Percentiles rank a stretch among this genome's conserved stretches.
phyloP scores from a whole-genome alignment of 108 stramenopile genomes.

The Aurantiochytrium sp. region DNA sequence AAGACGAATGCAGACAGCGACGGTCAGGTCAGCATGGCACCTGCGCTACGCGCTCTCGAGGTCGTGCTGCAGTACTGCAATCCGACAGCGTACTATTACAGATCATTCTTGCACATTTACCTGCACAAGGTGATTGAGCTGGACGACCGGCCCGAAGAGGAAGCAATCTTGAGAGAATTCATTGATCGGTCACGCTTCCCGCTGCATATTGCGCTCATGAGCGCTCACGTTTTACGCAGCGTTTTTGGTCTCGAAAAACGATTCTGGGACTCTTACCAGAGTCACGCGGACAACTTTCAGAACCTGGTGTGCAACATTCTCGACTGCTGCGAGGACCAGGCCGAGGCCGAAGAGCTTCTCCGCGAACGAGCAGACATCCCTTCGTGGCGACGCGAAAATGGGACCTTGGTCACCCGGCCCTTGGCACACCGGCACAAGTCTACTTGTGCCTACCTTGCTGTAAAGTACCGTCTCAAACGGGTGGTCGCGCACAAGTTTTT shows the following conservation, averaged over 20 bases:
- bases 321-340: slow-evolving; percentile 13
- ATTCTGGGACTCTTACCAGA: not conserved
- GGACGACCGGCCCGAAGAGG: not conserved
- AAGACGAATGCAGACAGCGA: not conserved
- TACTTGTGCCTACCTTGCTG: not conserved
- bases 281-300: not conserved
- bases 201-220: slow-evolving; percentile 3
- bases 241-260: not conserved
- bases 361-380: slow-evolving; percentile 8
- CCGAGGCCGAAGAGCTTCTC: slow-evolving; percentile 6
- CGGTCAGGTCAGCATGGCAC: not conserved
- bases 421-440: not conserved
- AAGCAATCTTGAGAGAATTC: not conserved
- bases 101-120: not conserved
- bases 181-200: not conserved
- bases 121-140: not conserved
- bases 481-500: slow-evolving; percentile 17
- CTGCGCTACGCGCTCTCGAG: not conserved
- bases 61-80: slow-evolving; percentile 10
- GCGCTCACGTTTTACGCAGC: not conserved
- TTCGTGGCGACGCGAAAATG: not conserved
- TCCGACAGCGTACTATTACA: not conserved
- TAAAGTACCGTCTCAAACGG: not conserved
- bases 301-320: not conserved
- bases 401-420: not conserved